Evolutionary conservation across 2,329 filamentous ascomycete species (phyloP).

Genomic region (Stylonectria norvegica): DNA sequence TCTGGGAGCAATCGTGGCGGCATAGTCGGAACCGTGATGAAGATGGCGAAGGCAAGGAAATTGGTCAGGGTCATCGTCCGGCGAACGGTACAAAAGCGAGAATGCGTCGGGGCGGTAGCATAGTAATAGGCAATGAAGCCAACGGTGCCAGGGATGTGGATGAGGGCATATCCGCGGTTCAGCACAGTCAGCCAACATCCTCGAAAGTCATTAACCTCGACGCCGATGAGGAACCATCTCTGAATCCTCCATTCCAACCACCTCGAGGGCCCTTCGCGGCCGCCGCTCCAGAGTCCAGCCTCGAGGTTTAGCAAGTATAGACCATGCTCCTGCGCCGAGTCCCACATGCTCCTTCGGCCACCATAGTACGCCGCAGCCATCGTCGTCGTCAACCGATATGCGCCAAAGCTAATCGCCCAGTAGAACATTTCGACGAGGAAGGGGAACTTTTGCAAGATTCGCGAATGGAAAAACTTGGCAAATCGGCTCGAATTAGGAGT

Average conservation of each 20-base stretch:
- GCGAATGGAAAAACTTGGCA: slow-evolving; percentile 56
- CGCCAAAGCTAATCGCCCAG: slow-evolving; percentile 62
- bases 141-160: slow-evolving; percentile 70
- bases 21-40: slow-evolving; percentile 56
- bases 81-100: slow-evolving; percentile 49
- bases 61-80: slow-evolving; percentile 57
- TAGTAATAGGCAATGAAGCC: slow-evolving; percentile 60
- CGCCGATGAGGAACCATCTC: slow-evolving; percentile 51
- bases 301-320: slow-evolving; percentile 50
- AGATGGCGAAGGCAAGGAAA: slow-evolving; percentile 52
- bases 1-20: slow-evolving; percentile 55
- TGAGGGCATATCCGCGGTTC: slow-evolving; percentile 67
- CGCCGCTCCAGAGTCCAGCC: slow-evolving; percentile 45
- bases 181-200: slow-evolving; percentile 56
- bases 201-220: slow-evolving; percentile 39
- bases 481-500: slow-evolving; percentile 62
- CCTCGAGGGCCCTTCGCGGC: slow-evolving; percentile 33
- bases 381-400: slow-evolving; percentile 57
- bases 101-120: slow-evolving; percentile 60
- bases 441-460: slow-evolving; percentile 32
- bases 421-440: slow-evolving; percentile 70
- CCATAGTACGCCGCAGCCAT: slow-evolving; percentile 50
- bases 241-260: slow-evolving; percentile 35
- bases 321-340: slow-evolving; percentile 51
- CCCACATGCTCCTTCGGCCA: slow-evolving; percentile 43